phyloP scores from a whole-genome alignment of 108 stramenopile species.

The Heterococcus sp. region DNA sequence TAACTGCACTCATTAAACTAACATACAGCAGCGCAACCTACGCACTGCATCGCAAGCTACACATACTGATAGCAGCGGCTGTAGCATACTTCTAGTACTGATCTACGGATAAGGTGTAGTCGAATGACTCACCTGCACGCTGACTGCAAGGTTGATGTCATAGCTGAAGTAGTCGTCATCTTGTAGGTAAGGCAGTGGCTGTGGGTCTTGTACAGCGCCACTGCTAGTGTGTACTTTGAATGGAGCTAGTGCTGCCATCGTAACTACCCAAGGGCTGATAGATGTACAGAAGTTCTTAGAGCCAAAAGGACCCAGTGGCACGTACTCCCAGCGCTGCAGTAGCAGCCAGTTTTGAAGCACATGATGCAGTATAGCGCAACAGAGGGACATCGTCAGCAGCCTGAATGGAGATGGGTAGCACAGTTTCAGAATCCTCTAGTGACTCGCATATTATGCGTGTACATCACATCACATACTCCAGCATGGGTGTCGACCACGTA shows the following conservation, averaged over 20 bases:
- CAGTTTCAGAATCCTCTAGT: no score
- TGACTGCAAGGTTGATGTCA: slow-evolving; percentile 71
- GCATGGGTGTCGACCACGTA: not conserved
- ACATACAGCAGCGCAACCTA: no score
- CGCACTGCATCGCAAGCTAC: not conserved
- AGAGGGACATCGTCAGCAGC: no score
- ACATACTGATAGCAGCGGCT: not conserved
- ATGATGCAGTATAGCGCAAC: no score
- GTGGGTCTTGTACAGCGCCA: slow-evolving; percentile 59
- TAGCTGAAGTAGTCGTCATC: slow-evolving; percentile 63
- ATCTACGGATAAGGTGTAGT: not conserved
- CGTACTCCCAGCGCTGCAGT: slow-evolving; percentile 78
- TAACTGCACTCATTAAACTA: no score
- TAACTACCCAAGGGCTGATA: slow-evolving; percentile 84
- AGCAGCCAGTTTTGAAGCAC: not conserved
- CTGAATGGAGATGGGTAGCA: no score
- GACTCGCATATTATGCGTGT: no score
- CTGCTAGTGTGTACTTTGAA: slow-evolving; percentile 59
- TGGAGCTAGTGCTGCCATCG: slow-evolving; percentile 73
- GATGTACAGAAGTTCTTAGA: slow-evolving; percentile 86
- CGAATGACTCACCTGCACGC: slow-evolving; percentile 1
- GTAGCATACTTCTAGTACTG: not conserved
- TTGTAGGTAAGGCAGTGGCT: slow-evolving; percentile 70
- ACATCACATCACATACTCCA: no score
- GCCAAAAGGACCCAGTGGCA: slow-evolving; percentile 88